Base-by-base conservation (phyloP, 2,329 filamentous ascomycete genomes). In the Anisogramma anomala region DNA sequence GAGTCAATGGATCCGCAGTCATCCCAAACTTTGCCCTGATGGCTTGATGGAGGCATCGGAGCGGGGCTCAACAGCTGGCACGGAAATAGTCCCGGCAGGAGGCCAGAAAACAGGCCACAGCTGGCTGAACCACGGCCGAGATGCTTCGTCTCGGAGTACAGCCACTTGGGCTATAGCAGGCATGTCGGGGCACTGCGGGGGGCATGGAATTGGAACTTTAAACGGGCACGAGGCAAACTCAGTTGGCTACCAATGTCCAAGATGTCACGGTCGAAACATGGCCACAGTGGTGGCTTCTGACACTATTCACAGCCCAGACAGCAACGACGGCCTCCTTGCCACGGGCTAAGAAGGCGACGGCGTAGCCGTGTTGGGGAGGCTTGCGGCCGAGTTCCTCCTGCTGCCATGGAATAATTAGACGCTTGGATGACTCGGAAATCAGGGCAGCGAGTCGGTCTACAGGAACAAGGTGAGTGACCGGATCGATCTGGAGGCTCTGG, bases 391-490 rank as follows among this genome's bases (percentile, higher is more conserved):
- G 25, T 8, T n/a, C 10, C 14, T 19, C 22, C 15, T 18, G 26
- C n/a, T 8, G 30, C 17, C 27, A 11, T n/a, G 22, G 27, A 26
- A 35, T 25, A 15, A 32, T 11, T 37, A 19, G 13, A 19, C n/a
- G 18, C 23, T 15, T 22, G 18, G 25, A 31, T 34, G 34, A 27
- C 35, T 37, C 36, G 27, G 39, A 26, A 19, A 38, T 34, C 41
- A 14, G 30, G 18, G 17, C 14, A 40, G 23, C 36, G 40, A 43
- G 36, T 33, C 34, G 40, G 40, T 32, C 20, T 25, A 23, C 35
- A 23, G 30, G 31, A 27, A 32, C 19, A 34, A 15, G 39, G 34
- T 23, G 17, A 28, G 14, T 15, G 27, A 34, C 30, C 13, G 14
- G 30, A 32, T 11, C 14, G 10, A 35, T 41, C 28, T 36, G 19